These are phyloP conservation scores for Agrocybe praecox DNA, from an alignment of 768 basidiomycete species.

Conservation along the genomic window DNA sequence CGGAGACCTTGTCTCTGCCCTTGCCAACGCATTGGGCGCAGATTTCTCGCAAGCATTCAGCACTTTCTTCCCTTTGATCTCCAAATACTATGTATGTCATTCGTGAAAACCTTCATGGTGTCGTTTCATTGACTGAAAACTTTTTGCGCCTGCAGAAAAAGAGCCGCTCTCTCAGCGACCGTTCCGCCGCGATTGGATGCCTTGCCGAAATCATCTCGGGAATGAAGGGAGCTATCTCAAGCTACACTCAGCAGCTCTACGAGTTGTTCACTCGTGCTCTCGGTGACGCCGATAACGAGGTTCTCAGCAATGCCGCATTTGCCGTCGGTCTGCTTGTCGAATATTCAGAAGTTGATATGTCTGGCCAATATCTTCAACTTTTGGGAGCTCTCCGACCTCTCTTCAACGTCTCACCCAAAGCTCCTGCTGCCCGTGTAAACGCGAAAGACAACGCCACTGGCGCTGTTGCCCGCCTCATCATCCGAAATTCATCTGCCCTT, in stretches of 20 bases:
- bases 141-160: slow-evolving; percentile 67
- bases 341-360: slow-evolving; percentile 80
- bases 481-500: slow-evolving; percentile 74
- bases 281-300: slow-evolving; percentile 85
- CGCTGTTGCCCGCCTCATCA: slow-evolving; percentile 85
- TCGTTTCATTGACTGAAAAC: too few relatives aligned
- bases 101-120: too few relatives aligned
- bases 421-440: slow-evolving; percentile 70
- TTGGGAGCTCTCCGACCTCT: slow-evolving; percentile 81
- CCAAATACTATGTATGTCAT: slow-evolving; percentile 84
- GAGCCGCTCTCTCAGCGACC: slow-evolving; percentile 86
- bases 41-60: slow-evolving; percentile 84
- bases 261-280: slow-evolving; percentile 86
- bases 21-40: slow-evolving; percentile 82
- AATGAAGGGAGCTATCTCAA: slow-evolving; percentile 84
- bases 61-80: slow-evolving; percentile 87
- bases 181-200: slow-evolving; percentile 90
- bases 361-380: slow-evolving; percentile 76
- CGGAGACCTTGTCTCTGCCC: slow-evolving; percentile 88
- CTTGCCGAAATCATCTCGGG: slow-evolving; percentile 95
- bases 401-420: slow-evolving; percentile 67
- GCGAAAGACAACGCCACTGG: slow-evolving; percentile 98
- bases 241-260: slow-evolving; percentile 79
- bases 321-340: slow-evolving; percentile 91
- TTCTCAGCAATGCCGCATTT: slow-evolving; percentile 95